These are phyloP conservation scores for Penicillium paneum DNA, from an alignment of 2,329 filamentous ascomycete genomes.

Conservation along the genomic window DNA sequence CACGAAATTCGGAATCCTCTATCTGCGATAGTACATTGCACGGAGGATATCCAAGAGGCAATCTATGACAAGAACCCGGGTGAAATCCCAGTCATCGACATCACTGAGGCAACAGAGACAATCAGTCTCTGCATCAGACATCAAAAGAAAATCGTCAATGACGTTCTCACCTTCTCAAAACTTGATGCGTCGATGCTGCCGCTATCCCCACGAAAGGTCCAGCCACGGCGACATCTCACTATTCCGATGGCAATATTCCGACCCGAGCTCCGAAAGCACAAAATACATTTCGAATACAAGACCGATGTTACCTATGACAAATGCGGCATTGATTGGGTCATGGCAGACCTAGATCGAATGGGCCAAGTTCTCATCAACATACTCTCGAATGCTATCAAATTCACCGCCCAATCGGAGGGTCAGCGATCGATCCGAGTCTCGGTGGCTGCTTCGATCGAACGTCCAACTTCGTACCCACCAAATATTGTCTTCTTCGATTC, in stretches of 20 bases:
- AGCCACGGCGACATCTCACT: slow-evolving; percentile 64
- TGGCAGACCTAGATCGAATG: slow-evolving; percentile 69
- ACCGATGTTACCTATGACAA: slow-evolving; percentile 61
- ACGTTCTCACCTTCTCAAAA: slow-evolving; percentile 70
- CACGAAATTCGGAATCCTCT: slow-evolving; percentile 59
- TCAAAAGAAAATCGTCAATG: slow-evolving; percentile 75
- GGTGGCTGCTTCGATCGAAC: slow-evolving; percentile 49
- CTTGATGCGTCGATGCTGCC: slow-evolving; percentile 71
- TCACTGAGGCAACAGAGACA: slow-evolving; percentile 71
- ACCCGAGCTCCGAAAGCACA: slow-evolving; percentile 66
- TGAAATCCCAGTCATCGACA: slow-evolving; percentile 51
- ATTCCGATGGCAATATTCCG: slow-evolving; percentile 75
- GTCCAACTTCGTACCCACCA: slow-evolving; percentile 44
- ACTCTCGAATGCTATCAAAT: slow-evolving; percentile 78
- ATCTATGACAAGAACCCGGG: slow-evolving; percentile 8
- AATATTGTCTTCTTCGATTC: slow-evolving; percentile 36
- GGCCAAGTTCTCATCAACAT: slow-evolving; percentile 78
- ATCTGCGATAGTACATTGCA: slow-evolving; percentile 57
- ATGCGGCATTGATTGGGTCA: slow-evolving; percentile 62
- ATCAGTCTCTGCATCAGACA: slow-evolving; percentile 76
- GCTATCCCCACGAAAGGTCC: slow-evolving; percentile 67
- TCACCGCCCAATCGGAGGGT: slow-evolving; percentile 57
- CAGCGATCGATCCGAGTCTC: slow-evolving; percentile 48
- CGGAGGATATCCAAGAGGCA: slow-evolving; percentile 45
- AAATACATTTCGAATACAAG: slow-evolving; percentile 64